Base-by-base conservation (phyloP, 208 protist genomes). In the Trypanosoma scelopori region DNA sequence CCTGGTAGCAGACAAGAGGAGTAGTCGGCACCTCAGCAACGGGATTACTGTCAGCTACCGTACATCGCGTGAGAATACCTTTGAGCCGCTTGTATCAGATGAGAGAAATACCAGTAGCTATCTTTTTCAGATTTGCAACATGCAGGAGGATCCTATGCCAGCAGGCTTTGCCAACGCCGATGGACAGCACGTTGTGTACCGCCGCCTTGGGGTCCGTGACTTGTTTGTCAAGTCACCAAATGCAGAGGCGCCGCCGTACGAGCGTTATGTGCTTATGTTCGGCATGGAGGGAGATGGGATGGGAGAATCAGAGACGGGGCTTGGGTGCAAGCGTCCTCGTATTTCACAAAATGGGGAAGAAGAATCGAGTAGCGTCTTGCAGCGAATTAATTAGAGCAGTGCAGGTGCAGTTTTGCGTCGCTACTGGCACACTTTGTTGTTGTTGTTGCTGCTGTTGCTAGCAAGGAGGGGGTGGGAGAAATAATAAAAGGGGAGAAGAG, bases 81-180 rank as follows among this genome's bases (percentile, higher is more conserved):
- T 88, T 68, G 66, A 88, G 69, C 53, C 73, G 27, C 76, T 93
- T 20, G 77, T 75, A 46, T 55, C 70, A 23, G 81, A 93, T 55
- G 55, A 61, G 1, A 61, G 68, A 9, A 93, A 84, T 68, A 90
- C 87, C 5, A 73, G 79, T n/a, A 93, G 87, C 59, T 93, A 90
- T 58, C 42, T 93, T 13, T 47, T 93, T 65, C 72, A 68, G n/a
- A 18, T 60, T 22, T 48, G 60, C 43, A 18, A 6, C 1, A 46
- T 25, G 20, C 22, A 43, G 13, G 48, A 42, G 43, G 7, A 35
- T 39, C 3, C 47, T 15, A 49, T 11, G 3, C 57, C 56, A 22
- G 4, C 58, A 25, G 78, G 74, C n/a, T 65, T 72, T 35, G 46
- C 76, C 28, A 89, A 78, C 64, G 22, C 59, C 12, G 77, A 89